Evolutionary conservation across 2,329 filamentous ascomycete genomes (phyloP), one percentile per base, ranked within the genome.

Genomic region (Talaromyces sp.): DNA sequence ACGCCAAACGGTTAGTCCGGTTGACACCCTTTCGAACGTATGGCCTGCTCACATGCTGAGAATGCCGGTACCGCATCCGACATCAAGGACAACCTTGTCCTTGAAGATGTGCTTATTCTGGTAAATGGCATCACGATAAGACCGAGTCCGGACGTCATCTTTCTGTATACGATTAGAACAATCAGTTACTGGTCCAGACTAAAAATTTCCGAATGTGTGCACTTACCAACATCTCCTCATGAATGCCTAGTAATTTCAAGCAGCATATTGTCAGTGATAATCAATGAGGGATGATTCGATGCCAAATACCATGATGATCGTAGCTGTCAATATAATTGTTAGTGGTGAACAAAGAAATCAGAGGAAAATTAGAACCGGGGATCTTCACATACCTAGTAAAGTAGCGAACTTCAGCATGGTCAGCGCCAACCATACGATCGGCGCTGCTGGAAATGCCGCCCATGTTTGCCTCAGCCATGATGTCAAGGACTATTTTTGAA

Each of bases 81-180:
- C 91, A 69, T 97, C 92, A 6, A 97, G 83, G 11, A 97, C 89
- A 9, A 87, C 84, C 76, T 96, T 96, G 67, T 85, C 89, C 33
- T 86, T 84, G 74, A 97, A 96, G 3, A 96, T 77, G 63, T 90
- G 80, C 73, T 96, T 94, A 77, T 97, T 91, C 64, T 86, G 84
- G 76, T 97, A 96, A 67, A 97, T 91, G 71, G 97, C 96, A 75
- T 97, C 93, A 81, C 96, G 93, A 82, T 99, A 99, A 62, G 91
- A 96, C 74, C 86, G 85, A 58, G 94, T 99, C 66, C 94, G 91
- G 61, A 99, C 92, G 77, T 99, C 94, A 78, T 99, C 94, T 88
- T 97, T 97, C 90, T 96, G 71, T 61, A 70, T 15, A 36, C 10
- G 13, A n/a, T 10, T 2, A 35, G 33, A 1, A 39, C 25, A 22